phyloP scores from a whole-genome alignment of 2,329 filamentous ascomycete species.

The Camillea tinctor region DNA sequence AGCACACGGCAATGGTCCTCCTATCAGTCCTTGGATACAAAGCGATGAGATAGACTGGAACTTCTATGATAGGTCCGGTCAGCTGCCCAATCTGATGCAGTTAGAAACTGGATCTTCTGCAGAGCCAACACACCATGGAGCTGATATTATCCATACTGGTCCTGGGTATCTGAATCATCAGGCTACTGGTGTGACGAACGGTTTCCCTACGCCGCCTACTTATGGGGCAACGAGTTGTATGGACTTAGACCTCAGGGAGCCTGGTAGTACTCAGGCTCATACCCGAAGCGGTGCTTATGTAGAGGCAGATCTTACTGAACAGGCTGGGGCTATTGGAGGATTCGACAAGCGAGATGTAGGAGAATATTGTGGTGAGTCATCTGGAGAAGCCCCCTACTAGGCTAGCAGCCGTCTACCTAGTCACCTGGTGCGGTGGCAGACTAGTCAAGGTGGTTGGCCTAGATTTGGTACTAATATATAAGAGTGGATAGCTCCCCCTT shows the following conservation, averaged over 20 bases:
- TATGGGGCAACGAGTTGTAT: neutral
- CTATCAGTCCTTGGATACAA: neutral
- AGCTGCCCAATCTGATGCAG: neutral
- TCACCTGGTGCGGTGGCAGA: neutral
- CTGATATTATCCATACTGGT: neutral
- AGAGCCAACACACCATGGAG: neutral
- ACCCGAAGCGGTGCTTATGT: neutral
- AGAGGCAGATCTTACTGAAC: neutral
- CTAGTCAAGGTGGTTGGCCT: neutral
- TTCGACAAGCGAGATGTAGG: neutral
- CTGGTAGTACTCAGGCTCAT: too few relatives aligned
- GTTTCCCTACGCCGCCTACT: neutral
- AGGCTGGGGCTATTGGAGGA: neutral
- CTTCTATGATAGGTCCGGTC: neutral
- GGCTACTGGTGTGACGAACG: neutral
- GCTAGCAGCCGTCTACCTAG: neutral
- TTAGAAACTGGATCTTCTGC: neutral
- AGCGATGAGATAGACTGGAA: neutral
- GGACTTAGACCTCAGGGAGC: neutral
- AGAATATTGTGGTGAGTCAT: neutral
- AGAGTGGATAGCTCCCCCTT: neutral
- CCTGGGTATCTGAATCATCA: neutral
- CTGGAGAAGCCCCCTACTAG: neutral
- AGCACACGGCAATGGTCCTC: neutral
- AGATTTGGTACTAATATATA: neutral